Percentiles rank a stretch among this genome's conserved stretches.
Conservation (phyloP, 2,329 filamentous ascomycete genomes). For the Coniochaeta sp. region DNA sequence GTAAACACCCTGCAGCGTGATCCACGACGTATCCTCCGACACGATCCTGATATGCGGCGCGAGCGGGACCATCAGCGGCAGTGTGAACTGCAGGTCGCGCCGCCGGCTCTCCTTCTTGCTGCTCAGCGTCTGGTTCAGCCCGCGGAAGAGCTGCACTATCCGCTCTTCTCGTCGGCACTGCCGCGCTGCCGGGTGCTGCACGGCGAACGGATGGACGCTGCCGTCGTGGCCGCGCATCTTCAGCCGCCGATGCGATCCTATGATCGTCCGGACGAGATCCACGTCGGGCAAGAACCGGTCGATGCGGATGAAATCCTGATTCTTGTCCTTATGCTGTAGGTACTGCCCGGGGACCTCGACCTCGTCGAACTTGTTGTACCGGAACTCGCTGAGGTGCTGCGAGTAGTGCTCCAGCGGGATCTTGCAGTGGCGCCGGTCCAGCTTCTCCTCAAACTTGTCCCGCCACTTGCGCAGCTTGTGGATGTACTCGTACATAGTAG, state of each 20-base stretch:
- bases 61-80: conserved; percentile 91
- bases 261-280: conserved; percentile 83
- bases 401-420: conserved; percentile 79
- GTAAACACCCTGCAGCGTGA: conserved; percentile 89
- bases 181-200: conserved; percentile 89
- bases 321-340: conserved; percentile 95
- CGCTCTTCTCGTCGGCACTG: conserved; percentile 92
- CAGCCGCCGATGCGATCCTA: conserved; percentile 83
- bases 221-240: conserved; percentile 97
- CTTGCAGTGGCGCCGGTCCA: conserved; percentile 71
- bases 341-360: conserved; percentile 98
- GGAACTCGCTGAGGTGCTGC: conserved; percentile 89
- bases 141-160: conserved; percentile 91
- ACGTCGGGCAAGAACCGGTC: conserved; percentile 95
- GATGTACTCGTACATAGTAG: conserved; percentile 98
- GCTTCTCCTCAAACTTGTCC: conserved; percentile 95
- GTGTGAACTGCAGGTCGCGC: conserved; percentile 89
- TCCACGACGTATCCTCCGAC: conserved; percentile 90
- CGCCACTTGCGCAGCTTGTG: conserved; percentile 93
- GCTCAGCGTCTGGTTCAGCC: conserved; percentile 85
- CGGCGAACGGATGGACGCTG: conserved; percentile 91
- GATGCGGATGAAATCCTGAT: conserved; percentile 95
- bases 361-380: conserved; percentile 96
- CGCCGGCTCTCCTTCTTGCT: conserved; percentile 94
- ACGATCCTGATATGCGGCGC: conserved; percentile 93